Conservation (phyloP, 2,329 filamentous ascomycete genomes). For the Sclerotiophoma versabilis region DNA sequence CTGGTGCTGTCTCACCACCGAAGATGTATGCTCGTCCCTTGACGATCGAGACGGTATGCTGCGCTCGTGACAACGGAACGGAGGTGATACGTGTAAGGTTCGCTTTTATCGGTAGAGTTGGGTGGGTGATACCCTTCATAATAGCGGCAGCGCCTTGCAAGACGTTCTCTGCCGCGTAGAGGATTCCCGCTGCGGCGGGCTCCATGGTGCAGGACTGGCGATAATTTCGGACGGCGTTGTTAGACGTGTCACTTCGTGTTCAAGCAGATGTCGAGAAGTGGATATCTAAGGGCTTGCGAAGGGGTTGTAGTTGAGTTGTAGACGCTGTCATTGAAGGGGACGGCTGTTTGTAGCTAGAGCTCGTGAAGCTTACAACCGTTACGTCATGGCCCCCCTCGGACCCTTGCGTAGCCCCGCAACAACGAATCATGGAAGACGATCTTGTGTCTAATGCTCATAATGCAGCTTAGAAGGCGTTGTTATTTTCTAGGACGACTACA, state of each 20-base stretch:
- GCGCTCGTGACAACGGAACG: slow-evolving; percentile 55
- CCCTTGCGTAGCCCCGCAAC: background rate
- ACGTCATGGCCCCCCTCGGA: slow-evolving; percentile 7
- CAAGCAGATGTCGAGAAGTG: background rate
- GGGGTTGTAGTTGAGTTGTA: background rate
- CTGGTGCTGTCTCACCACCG: slow-evolving; percentile 55
- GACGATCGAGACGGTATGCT: slow-evolving; percentile 62
- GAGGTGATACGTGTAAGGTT: slow-evolving; percentile 58
- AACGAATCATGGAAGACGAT: no score
- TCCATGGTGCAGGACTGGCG: slow-evolving; percentile 35
- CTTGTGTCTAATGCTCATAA: background rate
- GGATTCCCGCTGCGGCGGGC: slow-evolving; percentile 46
- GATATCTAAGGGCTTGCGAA: background rate
- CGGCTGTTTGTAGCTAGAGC: slow-evolving; percentile 1
- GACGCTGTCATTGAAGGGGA: background rate
- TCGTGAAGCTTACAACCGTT: slow-evolving; percentile 10
- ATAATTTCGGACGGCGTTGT: no score
- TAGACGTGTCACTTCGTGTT: no score
- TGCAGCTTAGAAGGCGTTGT: no score
- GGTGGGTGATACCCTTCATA: slow-evolving; percentile 56
- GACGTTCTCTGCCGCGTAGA: slow-evolving; percentile 48
- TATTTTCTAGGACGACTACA: no score
- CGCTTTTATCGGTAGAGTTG: slow-evolving; percentile 61
- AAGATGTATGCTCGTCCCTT: slow-evolving; percentile 64
- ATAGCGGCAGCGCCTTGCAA: slow-evolving; percentile 54